phyloP scores from a whole-genome alignment of 768 basidiomycete genomes.

The Termitomyces sp. region DNA sequence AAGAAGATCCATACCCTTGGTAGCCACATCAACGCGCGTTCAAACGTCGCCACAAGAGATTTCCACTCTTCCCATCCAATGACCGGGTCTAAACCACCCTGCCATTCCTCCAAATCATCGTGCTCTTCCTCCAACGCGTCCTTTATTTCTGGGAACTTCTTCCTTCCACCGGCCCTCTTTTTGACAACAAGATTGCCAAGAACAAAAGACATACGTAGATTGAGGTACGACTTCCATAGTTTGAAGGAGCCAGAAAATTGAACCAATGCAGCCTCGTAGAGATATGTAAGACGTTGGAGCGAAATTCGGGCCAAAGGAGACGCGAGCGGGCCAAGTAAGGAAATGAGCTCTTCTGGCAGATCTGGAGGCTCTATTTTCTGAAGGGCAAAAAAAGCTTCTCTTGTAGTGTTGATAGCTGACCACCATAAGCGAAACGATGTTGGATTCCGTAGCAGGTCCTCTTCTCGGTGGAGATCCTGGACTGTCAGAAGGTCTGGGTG shows the following conservation, averaged over 20 bases:
- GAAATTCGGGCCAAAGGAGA: conserved; percentile 67
- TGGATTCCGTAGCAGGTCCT: conserved; percentile 90
- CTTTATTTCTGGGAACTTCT: conserved; percentile 89
- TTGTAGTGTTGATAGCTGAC: conserved; percentile 72
- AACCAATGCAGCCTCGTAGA: conserved; percentile 89
- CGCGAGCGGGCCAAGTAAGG: conserved; percentile 76
- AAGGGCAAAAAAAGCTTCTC: conserved; percentile 55
- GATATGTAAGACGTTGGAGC: conserved; percentile 79
- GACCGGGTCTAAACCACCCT: conserved; percentile 77
- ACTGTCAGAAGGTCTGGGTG: conserved; percentile 71
- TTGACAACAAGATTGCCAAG: conserved; percentile 68
- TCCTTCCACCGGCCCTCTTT: conserved; percentile 81
- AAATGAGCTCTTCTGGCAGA: conserved; percentile 42
- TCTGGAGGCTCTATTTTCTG: conserved; percentile 53
- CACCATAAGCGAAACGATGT: conserved; percentile 93
- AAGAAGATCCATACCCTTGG: conserved; percentile 58
- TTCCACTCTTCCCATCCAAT: conserved; percentile 99
- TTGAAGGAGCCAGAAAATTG: conserved; percentile 92
- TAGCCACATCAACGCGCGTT: conserved; percentile 92
- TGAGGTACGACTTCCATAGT: conserved; percentile 91
- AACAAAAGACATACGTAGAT: conserved; percentile 79
- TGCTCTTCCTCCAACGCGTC: conserved; percentile 84
- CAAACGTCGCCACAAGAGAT: conserved; percentile 79
- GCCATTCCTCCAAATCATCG: conserved; percentile 80
- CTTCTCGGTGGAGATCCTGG: conserved; percentile 82